A percentile compares a stretch with the other conserved stretches of the same genome.
phyloP scores from a whole-genome alignment of 805 yeast genomes.

The Nakazawaea holstii region DNA sequence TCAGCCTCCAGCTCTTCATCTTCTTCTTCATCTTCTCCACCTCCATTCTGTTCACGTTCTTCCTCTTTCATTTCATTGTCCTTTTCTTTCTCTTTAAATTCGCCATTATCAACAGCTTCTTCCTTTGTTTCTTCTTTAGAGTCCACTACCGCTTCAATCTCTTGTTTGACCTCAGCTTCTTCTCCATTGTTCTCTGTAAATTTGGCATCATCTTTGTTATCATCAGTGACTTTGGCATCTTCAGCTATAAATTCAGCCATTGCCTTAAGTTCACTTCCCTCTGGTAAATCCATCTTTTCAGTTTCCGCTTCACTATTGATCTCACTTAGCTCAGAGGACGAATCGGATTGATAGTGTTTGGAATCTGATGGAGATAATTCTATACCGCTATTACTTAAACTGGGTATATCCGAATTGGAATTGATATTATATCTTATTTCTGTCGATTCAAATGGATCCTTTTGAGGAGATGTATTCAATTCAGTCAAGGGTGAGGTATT shows the following conservation, averaged over 20 bases:
- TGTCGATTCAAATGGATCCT: conserved; percentile 3
- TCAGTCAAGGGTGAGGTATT: conserved; percentile 31
- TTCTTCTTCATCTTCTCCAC: conserved; percentile 12
- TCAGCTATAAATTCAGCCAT: conserved; percentile 32
- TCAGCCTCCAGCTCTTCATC: conserved; percentile 19
- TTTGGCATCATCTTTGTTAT: neutral
- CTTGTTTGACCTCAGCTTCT: conserved; percentile 4
- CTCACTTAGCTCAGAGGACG: conserved; percentile 46
- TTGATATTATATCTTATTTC: neutral
- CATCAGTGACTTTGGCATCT: conserved; percentile 22
- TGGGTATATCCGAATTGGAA: neutral
- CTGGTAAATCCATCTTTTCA: conserved; percentile 72
- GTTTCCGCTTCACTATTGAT: conserved; percentile 83
- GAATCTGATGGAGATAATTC: neutral
- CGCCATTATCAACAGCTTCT: conserved; percentile 11
- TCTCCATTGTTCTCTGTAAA: neutral
- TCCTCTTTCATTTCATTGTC: conserved; percentile 6
- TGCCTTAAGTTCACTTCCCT: conserved; percentile 44
- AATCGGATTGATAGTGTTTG: conserved; percentile 18
- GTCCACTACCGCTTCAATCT: neutral
- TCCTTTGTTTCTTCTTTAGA: neutral
- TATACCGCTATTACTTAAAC: neutral
- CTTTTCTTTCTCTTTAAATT: conserved; percentile 13
- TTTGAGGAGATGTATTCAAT: conserved; percentile 34
- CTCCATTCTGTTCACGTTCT: conserved; percentile 10